Base-by-base conservation (phyloP, 495 filamentous ascomycete genomes). In the Xylaria sp. region DNA sequence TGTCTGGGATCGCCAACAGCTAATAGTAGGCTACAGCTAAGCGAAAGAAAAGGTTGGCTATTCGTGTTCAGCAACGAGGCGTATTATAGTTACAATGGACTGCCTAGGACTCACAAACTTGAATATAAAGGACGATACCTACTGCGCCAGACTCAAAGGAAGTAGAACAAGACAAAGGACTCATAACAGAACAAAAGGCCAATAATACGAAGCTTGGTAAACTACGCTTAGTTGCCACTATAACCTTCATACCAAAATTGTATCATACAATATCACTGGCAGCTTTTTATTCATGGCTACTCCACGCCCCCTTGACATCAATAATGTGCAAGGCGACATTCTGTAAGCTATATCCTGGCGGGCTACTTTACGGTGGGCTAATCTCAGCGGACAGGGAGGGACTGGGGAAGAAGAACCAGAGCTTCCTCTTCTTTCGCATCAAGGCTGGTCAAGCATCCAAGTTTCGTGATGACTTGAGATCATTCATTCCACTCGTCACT, bases 371-470 rank as follows among this genome's bases (percentile, higher is more conserved):
- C n/a, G 7, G n/a, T 24, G 11, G 6, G 43, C 66, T 72, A 24
- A 72, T 35, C 0, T 19, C n/a, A 8, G 24, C 19, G 7, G 5
- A 43, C 31, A 82, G 80, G 57, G 75, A 76, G 19, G 73, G 81
- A 65, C 72, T 83, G 5, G 75, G 79, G n/a, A 82, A 80, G 70
- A 73, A 77, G 63, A 71, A 71, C 52, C 73, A 83, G 65, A 67
- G 67, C 35, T 80, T 74, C 59, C 69, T 68, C 26, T 82, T 82
- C 50, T 83, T 83, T 74, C 68, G 73, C 3, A 77, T 83, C 43
- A 66, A 59, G 14, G 59, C 61, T 40, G 68, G 77, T 61, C 69
- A 76, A 26, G 72, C 48, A 17, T 6, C 33, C 21, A 9, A 21
- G 4, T 82, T 82, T 69, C 72, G 79, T 6, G 61, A 55, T 8